Evolutionary conservation across 805 yeast species (phyloP).

Genomic region (Metschnikowia baotianmanensis): DNA sequence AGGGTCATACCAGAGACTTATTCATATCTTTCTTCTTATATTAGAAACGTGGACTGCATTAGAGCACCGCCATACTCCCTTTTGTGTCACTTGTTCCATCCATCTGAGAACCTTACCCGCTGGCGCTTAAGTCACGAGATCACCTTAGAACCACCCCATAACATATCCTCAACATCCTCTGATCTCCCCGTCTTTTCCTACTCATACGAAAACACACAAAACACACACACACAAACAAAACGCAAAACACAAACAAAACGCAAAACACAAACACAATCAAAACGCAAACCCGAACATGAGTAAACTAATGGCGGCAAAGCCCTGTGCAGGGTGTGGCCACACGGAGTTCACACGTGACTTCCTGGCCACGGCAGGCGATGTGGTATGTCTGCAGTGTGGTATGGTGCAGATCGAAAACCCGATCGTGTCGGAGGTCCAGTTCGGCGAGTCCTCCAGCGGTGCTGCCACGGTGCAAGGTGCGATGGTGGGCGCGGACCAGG

Average conservation of each 20-base stretch:
- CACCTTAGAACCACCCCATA: no score
- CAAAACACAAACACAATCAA: not conserved
- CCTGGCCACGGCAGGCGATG: slow-evolving; percentile 51
- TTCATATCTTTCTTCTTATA: no score
- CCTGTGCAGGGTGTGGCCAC: slow-evolving; percentile 18
- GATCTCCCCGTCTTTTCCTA: no score
- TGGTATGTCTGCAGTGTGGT: slow-evolving; percentile 83
- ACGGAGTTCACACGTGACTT: slow-evolving; percentile 18
- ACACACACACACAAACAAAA: not conserved
- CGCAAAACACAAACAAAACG: not conserved
- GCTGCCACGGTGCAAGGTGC: slow-evolving; percentile 97
- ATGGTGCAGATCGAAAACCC: slow-evolving; percentile 87
- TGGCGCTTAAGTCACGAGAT: no score
- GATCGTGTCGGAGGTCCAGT: slow-evolving; percentile 92
- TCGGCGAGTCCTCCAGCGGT: slow-evolving; percentile 88
- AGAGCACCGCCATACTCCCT: no score
- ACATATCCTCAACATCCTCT: no score
- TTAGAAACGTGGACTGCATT: no score
- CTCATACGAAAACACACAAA: no score
- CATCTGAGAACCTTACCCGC: no score
- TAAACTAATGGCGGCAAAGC: slow-evolving; percentile 10
- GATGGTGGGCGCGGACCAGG: slow-evolving; percentile 84
- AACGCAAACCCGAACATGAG: slow-evolving; percentile 8
- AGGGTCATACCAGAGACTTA: no score
- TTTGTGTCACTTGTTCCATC: no score